These are phyloP conservation scores for Vachellia collinsii DNA, from an alignment of 306 rosid species.

Conservation along the genomic window DNA sequence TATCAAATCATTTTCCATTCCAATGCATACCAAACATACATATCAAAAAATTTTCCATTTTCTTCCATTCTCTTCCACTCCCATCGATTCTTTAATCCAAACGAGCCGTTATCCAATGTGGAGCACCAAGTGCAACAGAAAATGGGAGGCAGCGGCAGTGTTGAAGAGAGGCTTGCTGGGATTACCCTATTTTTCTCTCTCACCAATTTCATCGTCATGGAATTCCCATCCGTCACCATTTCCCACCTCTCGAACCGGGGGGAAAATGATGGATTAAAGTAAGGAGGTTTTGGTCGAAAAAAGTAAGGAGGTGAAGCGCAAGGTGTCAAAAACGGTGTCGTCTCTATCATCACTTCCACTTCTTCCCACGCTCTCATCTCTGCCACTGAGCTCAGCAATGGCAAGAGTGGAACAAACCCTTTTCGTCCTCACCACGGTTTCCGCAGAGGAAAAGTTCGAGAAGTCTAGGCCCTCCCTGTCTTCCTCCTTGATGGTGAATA, in stretches of 20 bases:
- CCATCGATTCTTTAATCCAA: too few species aligned
- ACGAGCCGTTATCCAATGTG: too few species aligned
- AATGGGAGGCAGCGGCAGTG: too few species aligned
- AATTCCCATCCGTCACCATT: background rate
- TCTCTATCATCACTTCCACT: conserved; percentile 24
- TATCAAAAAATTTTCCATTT: too few species aligned
- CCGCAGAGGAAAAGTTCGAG: conserved; percentile 27
- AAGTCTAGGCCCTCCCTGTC: conserved; percentile 48
- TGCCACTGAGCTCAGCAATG: background rate
- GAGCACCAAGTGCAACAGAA: too few species aligned
- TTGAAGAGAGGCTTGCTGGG: too few species aligned
- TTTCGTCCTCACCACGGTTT: conserved; percentile 21
- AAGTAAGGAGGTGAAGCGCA: conserved; percentile 48
- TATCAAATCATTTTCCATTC: too few species aligned
- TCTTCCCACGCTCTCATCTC: conserved; percentile 6
- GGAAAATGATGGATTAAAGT: conserved; percentile 45
- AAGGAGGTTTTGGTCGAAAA: too few species aligned
- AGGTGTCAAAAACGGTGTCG: conserved; percentile 54
- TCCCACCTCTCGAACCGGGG: conserved; percentile 35
- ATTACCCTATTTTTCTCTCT: too few species aligned
- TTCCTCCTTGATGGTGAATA: conserved; percentile 42
- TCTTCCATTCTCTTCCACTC: too few species aligned
- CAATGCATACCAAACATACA: too few species aligned
- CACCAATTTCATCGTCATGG: too few species aligned
- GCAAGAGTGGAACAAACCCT: background rate